These are phyloP conservation scores for Penicillium sp. DNA, from an alignment of 2,329 filamentous ascomycete species.

Conservation along the genomic window DNA sequence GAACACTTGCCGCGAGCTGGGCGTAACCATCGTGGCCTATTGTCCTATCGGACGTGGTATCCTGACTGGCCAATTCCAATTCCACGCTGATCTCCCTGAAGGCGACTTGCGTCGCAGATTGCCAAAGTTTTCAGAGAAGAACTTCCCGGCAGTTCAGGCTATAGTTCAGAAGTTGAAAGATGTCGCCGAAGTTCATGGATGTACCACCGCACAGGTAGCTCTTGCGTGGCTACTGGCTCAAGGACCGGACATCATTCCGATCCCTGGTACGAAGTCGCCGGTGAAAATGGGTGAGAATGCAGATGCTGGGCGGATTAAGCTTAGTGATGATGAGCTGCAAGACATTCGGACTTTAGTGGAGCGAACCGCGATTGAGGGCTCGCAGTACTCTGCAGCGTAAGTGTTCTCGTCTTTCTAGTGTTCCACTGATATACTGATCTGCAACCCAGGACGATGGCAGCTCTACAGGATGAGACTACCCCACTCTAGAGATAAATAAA, in stretches of 20 bases:
- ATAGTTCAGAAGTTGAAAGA: conserved; percentile 52
- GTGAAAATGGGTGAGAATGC: background rate
- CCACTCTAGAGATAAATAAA: background rate
- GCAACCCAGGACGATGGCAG: background rate
- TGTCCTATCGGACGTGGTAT: conserved; percentile 43
- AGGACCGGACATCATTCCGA: conserved; percentile 38
- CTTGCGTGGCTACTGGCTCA: conserved; percentile 65
- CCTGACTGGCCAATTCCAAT: conserved; percentile 14
- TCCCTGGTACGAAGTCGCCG: conserved; percentile 24
- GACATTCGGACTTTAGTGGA: background rate
- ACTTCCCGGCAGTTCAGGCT: conserved; percentile 44
- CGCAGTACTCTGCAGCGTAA: background rate
- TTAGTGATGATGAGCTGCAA: background rate
- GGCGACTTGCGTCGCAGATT: conserved; percentile 49
- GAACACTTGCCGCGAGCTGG: conserved; percentile 49
- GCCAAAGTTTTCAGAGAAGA: conserved; percentile 52
- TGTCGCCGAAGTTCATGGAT: conserved; percentile 52
- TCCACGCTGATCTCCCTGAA: conserved; percentile 35
- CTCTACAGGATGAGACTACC: background rate
- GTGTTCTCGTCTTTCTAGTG: background rate
- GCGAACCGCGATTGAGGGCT: background rate
- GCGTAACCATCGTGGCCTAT: conserved; percentile 43
- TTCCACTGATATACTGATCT: background rate
- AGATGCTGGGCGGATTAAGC: background rate
- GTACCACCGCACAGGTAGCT: conserved; percentile 58